A percentile compares a stretch with the other conserved stretches of the same genome.
Conservation (phyloP, 257 asterid species). For the Coffea eugenioides region DNA sequence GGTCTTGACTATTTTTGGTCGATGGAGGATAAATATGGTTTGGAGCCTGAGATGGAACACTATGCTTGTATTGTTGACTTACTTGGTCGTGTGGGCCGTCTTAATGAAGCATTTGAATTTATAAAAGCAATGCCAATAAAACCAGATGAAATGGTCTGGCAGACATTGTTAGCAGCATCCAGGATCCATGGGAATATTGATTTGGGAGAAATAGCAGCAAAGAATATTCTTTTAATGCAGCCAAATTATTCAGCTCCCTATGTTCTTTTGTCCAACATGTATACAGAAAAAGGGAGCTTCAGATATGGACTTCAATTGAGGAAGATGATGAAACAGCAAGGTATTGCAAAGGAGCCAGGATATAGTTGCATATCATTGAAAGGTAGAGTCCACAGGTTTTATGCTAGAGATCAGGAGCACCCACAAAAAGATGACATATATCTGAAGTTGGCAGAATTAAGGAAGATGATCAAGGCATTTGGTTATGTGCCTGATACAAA, state of each 20-base stretch:
- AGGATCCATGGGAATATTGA: conserved; percentile 52
- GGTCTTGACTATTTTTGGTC: conserved; percentile 45
- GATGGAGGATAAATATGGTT: conserved; percentile 34
- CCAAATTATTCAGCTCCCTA: conserved; percentile 43
- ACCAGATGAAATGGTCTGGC: conserved; percentile 55
- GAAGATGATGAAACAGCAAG: conserved; percentile 44
- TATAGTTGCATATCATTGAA: conserved; percentile 44
- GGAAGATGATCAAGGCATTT: conserved; percentile 29
- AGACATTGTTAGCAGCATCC: conserved; percentile 42
- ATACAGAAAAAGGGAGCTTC: conserved; percentile 41
- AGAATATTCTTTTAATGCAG: conserved; percentile 35
- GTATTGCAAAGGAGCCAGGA: conserved; percentile 49
- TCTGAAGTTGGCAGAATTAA: conserved; percentile 34
- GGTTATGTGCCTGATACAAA: conserved; percentile 42
- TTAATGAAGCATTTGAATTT: conserved; percentile 42
- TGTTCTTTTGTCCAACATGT: conserved; percentile 47
- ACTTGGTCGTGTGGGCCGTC: conserved; percentile 47
- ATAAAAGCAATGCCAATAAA: conserved; percentile 39
- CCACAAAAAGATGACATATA: conserved; percentile 39
- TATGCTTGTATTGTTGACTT: conserved; percentile 57
- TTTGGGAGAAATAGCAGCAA: conserved; percentile 49
- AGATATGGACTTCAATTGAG: conserved; percentile 40
- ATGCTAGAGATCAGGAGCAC: conserved; percentile 44
- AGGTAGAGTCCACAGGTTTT: conserved; percentile 41
- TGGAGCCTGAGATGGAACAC: conserved; percentile 50